Base-by-base conservation (phyloP, 2,329 filamentous ascomycete species). In the Stachybotrys chlorohalonatus region DNA sequence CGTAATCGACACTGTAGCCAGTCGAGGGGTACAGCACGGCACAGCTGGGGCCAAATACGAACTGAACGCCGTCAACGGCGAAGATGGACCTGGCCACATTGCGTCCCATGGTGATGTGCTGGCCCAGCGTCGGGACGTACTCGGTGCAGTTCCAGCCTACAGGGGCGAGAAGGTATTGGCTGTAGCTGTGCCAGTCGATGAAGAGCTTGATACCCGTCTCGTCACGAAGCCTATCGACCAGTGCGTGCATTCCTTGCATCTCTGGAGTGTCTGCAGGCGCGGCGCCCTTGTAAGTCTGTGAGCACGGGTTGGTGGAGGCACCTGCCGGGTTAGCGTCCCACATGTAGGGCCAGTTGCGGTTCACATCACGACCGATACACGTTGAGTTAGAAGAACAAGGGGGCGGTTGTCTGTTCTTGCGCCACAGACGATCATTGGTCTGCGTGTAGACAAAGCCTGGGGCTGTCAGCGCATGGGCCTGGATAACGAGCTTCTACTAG, bases 181-280 rank as follows among this genome's bases (percentile, higher is more conserved):
- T 75, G 66, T 83, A 84, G 0, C 77, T 73, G 68, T 84, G 82
- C 60, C 78, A 78, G 66, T 85, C 82, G 59, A 84, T 78, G 68
- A 77, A 85, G 4, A 83, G 68, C 57, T 77, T 74, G 50, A 83
- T 69, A 5, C 77, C 76, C 56, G 75, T 73, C 11, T 54, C 54
- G n/a, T 57, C 47, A 39, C 50, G 49, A 7, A 51, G 50, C 7
- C 39, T 54, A 55, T 66, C 63, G 50, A 63, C 62, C 51, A 53
- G 54, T 46, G 56, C 54, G 47, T 66, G 58, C 53, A 64, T 66
- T n/a, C 58, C 57, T 17, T 61, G 71, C 36, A 84, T 78, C 66
- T 81, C 78, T 9, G 75, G 71, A 1, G 75, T 70, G 56, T 76
- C 71, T 30, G 70, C 70, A 2, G 68, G 63, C 6, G 63, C 55